A percentile compares a stretch with the other conserved stretches of the same genome.
phyloP scores from a whole-genome alignment of 345 rosid genomes.

The Eucalyptus polybractea region DNA sequence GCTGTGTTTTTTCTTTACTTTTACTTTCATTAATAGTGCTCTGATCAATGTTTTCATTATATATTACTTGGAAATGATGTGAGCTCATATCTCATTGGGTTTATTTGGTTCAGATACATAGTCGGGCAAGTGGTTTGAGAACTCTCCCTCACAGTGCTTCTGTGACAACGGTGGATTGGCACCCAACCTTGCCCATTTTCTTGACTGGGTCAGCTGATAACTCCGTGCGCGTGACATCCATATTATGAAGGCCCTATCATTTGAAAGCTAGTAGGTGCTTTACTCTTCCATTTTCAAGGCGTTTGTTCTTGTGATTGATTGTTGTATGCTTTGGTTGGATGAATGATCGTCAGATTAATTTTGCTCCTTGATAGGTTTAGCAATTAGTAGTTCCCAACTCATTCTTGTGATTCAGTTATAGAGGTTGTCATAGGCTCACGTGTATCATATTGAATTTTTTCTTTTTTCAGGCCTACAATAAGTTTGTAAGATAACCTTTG shows the following conservation, averaged over 20 bases:
- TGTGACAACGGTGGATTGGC: slow-evolving; percentile 67
- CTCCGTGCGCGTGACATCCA: slow-evolving; percentile 53
- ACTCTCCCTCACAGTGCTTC: slow-evolving; percentile 53
- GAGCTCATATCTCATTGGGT: neutral
- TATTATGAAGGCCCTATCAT: slow-evolving; percentile 1
- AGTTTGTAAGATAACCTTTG: neutral
- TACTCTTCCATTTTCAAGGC: neutral
- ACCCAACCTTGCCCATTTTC: slow-evolving; percentile 56
- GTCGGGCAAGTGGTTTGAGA: slow-evolving; percentile 30
- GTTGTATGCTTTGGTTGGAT: neutral
- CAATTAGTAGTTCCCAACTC: neutral
- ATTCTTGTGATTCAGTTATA: neutral
- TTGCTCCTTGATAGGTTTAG: neutral
- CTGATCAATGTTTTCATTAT: neutral
- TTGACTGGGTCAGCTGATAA: slow-evolving; percentile 64
- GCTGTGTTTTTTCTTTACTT: neutral
- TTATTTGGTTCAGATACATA: slow-evolving; percentile 21
- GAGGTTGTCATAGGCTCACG: neutral
- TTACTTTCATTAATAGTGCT: neutral
- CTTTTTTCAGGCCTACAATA: neutral
- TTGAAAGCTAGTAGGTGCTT: neutral
- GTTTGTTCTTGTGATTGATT: neutral
- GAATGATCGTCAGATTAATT: neutral
- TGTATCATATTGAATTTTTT: neutral
- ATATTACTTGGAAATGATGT: neutral